These are phyloP conservation scores for Cyclocybe cylindracea DNA, from an alignment of 768 basidiomycete genomes.

Conservation along the genomic window DNA sequence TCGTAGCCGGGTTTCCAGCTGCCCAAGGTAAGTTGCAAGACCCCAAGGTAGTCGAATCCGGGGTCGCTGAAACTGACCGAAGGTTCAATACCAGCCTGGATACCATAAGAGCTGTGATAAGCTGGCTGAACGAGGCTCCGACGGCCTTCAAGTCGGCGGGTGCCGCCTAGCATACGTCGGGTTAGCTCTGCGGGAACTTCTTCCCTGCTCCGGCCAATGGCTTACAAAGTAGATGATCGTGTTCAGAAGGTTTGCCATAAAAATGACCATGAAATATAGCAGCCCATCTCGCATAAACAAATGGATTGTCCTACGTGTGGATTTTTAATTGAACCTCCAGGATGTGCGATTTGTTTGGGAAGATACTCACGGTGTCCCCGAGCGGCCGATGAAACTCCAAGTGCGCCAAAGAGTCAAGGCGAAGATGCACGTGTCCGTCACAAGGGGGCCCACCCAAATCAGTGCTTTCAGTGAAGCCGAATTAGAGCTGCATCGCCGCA, in stretches of 20 bases:
- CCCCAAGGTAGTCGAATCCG: background rate
- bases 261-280: conserved; percentile 18
- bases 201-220: too few relatives aligned
- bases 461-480: conserved; percentile 5
- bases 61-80: background rate
- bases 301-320: conserved; percentile 12
- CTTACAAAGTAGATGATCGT: conserved; percentile 19
- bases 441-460: conserved; percentile 17
- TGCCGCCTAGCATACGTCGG: background rate
- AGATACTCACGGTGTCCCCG: conserved; percentile 9
- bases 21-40: too few relatives aligned
- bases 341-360: background rate
- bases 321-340: background rate
- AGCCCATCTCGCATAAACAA: conserved; percentile 19
- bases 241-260: conserved; percentile 19
- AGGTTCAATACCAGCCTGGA: conserved; percentile 16
- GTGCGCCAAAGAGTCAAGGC: conserved; percentile 18
- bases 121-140: conserved; percentile 16
- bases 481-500: background rate
- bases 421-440: conserved; percentile 17
- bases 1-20: too few relatives aligned
- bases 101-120: conserved; percentile 14
- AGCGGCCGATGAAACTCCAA: conserved; percentile 7
- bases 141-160: conserved; percentile 9
- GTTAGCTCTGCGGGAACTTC: background rate